Evolutionary conservation across 768 basidiomycete genomes (phyloP).

Genomic region (Daedaleopsis sinensis): DNA sequence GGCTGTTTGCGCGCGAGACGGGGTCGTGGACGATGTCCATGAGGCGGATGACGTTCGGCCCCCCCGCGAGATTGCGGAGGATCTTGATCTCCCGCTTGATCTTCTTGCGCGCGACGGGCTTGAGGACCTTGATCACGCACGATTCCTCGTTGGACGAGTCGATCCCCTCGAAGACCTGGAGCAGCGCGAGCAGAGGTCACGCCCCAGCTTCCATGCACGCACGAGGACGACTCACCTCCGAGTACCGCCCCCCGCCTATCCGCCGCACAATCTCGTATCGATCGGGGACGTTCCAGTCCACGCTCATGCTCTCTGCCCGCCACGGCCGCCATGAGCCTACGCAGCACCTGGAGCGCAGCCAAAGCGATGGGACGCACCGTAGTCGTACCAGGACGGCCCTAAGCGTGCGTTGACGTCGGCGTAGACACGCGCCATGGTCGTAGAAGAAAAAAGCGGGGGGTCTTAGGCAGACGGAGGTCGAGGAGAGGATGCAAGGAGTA

Average conservation of each 20-base stretch:
- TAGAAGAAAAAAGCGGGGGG: constrained; percentile 25
- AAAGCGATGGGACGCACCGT: constrained; percentile 59
- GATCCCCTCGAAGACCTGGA: constrained; percentile 88
- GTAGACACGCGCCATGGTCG: constrained; percentile 76
- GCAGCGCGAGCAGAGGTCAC: background rate
- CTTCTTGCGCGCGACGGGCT: constrained; percentile 99
- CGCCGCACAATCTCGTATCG: constrained; percentile 96
- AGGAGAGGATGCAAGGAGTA: constrained; percentile 7
- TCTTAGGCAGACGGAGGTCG: constrained; percentile 2
- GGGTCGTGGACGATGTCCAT: constrained; percentile 96
- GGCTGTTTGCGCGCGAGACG: constrained; percentile 91
- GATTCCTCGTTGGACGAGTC: constrained; percentile 90
- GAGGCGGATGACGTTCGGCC: constrained; percentile 91
- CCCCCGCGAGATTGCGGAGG: constrained; percentile 92
- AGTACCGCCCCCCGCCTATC: constrained; percentile 93
- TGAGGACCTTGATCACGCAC: constrained; percentile 97
- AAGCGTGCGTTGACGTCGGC: constrained; percentile 83
- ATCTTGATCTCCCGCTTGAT: constrained; percentile 99
- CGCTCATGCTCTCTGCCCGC: constrained; percentile 79
- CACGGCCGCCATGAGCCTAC: background rate
- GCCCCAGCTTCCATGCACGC: background rate
- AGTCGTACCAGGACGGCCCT: constrained; percentile 93
- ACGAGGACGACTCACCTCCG: constrained; percentile 60
- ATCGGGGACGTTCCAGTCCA: constrained; percentile 95
- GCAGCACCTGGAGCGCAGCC: background rate